These are phyloP conservation scores for Starmerella kuoi DNA, from an alignment of 805 yeast species.

Conservation along the genomic window DNA sequence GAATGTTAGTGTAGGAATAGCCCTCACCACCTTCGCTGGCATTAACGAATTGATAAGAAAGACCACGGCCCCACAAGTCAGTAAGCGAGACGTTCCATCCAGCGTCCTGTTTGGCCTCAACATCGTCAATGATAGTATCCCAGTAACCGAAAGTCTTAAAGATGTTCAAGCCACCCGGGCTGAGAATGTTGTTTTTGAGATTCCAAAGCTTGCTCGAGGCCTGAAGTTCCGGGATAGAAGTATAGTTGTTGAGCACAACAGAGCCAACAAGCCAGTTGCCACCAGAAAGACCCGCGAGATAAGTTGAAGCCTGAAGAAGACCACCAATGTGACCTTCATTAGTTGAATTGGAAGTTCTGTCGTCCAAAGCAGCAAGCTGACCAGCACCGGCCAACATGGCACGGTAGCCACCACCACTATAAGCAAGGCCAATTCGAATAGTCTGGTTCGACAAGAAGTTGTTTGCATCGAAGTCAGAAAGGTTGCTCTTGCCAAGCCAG, in stretches of 20 bases:
- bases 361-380: constrained; percentile 39
- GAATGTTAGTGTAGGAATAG: constrained; percentile 42
- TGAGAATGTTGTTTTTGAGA: constrained; percentile 22
- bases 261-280: constrained; percentile 61
- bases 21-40: constrained; percentile 43
- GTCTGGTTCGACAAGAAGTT: constrained; percentile 25
- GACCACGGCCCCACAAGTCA: constrained; percentile 65
- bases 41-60: constrained; percentile 53
- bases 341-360: constrained; percentile 31
- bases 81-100: constrained; percentile 54
- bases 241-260: constrained; percentile 32
- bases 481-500: constrained; percentile 36
- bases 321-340: constrained; percentile 36
- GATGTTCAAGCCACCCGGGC: constrained; percentile 19
- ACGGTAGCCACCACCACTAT: constrained; percentile 80
- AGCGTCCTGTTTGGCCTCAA: constrained; percentile 37
- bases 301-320: constrained; percentile 41
- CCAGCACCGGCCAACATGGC: constrained; percentile 54
- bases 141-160: constrained; percentile 18
- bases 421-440: constrained; percentile 34
- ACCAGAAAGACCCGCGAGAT: constrained; percentile 57
- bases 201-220: constrained; percentile 26
- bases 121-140: constrained; percentile 18
- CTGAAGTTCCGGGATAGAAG: constrained; percentile 26
- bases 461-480: constrained; percentile 40